These are phyloP conservation scores for Botrytis porri DNA, from an alignment of 2,329 filamentous ascomycete species.

Conservation along the genomic window DNA sequence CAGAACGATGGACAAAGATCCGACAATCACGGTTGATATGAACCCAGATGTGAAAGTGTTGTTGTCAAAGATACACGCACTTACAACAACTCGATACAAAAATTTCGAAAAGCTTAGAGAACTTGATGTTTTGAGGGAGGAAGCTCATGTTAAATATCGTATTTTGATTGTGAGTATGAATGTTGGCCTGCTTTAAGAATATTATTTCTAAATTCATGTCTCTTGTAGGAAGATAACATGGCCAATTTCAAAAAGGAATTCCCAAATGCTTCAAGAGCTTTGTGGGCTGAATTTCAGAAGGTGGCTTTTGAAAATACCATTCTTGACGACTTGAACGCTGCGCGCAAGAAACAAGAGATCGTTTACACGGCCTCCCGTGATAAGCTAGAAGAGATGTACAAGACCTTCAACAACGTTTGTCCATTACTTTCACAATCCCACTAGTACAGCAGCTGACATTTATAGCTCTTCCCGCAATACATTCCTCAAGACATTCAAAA, in stretches of 20 bases:
- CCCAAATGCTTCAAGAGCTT: neutral
- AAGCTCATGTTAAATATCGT: neutral
- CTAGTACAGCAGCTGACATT: neutral
- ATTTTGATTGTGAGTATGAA: neutral
- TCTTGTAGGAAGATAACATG: neutral
- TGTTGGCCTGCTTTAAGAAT: neutral
- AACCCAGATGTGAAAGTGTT: neutral
- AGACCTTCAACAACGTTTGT: neutral
- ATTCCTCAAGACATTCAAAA: neutral
- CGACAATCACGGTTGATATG: no score
- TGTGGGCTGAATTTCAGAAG: neutral
- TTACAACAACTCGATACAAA: neutral
- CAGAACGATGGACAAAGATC: neutral
- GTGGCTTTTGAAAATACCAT: neutral
- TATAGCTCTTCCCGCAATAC: neutral
- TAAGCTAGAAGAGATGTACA: neutral
- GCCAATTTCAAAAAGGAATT: neutral
- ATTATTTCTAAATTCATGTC: neutral
- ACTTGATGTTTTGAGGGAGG: neutral
- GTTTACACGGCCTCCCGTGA: neutral
- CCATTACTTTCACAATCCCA: neutral
- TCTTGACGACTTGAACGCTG: neutral
- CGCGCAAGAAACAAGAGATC: neutral
- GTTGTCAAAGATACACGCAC: neutral
- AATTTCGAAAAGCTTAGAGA: neutral